Evolutionary conservation across 2,329 filamentous ascomycete genomes (phyloP).

Genomic region (Pezicula rhizophila): DNA sequence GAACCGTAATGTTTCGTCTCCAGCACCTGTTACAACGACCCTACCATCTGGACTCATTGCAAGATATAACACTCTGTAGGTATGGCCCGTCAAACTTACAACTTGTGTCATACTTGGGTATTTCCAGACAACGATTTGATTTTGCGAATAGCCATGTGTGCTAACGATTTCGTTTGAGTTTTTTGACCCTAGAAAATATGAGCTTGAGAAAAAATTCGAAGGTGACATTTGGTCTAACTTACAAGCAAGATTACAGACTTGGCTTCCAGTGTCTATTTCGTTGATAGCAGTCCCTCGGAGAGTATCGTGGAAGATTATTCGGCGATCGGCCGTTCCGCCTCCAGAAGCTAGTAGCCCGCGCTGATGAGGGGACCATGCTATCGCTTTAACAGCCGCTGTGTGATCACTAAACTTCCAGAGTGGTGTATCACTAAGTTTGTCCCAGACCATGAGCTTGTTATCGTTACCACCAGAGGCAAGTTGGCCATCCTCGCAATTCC

Average conservation of each 20-base stretch:
- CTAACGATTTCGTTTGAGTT: conserved; percentile 97
- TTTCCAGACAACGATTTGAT: conserved; percentile 99
- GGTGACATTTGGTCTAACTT: background rate
- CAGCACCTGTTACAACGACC: conserved; percentile 89
- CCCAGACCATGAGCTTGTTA: conserved; percentile 99
- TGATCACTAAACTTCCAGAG: conserved; percentile 93
- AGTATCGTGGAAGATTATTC: conserved; percentile 98
- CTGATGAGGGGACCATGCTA: conserved; percentile 96
- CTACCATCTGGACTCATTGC: conserved; percentile 96
- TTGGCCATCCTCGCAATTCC: conserved; percentile 95
- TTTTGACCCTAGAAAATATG: conserved; percentile 54
- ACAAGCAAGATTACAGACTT: conserved; percentile 97
- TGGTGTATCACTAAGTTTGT: conserved; percentile 87
- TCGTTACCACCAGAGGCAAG: conserved; percentile 95
- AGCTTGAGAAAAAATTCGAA: background rate
- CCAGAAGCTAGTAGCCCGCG: conserved; percentile 90
- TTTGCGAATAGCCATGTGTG: conserved; percentile 95
- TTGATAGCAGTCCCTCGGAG: conserved; percentile 73
- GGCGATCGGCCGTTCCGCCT: conserved; percentile 88
- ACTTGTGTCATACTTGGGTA: conserved; percentile 98
- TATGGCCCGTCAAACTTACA: conserved; percentile 90
- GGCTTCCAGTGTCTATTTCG: conserved; percentile 92
- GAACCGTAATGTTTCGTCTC: conserved; percentile 91
- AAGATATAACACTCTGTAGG: conserved; percentile 90
- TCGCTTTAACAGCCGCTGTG: conserved; percentile 93